phyloP scores from a whole-genome alignment of 2,329 filamentous ascomycete genomes.

The Penicillium sp. region DNA sequence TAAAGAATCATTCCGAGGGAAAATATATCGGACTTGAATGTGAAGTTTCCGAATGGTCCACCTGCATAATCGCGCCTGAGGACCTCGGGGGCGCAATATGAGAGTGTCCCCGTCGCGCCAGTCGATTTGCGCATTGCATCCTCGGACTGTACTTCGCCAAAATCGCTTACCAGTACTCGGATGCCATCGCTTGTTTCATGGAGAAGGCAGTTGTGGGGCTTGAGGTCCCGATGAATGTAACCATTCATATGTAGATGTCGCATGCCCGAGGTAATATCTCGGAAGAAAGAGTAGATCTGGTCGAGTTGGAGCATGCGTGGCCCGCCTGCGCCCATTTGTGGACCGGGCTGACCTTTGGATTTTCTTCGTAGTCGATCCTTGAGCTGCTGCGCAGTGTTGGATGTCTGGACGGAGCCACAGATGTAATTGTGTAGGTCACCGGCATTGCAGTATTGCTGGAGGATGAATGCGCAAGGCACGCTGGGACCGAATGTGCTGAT shows the following conservation, averaged over 20 bases:
- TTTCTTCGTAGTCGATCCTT: constrained; percentile 80
- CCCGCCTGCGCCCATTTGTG: constrained; percentile 49
- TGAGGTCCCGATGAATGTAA: constrained; percentile 93
- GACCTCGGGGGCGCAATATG: constrained; percentile 95
- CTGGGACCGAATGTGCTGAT: constrained; percentile 82
- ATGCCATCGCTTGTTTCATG: constrained; percentile 68
- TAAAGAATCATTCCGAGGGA: constrained; percentile 97
- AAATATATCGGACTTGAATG: constrained; percentile 96
- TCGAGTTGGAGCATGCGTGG: constrained; percentile 66
- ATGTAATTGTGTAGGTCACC: constrained; percentile 88
- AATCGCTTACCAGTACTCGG: constrained; percentile 88
- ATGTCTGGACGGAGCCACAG: constrained; percentile 59
- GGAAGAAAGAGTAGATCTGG: constrained; percentile 94
- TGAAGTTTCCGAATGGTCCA: constrained; percentile 85
- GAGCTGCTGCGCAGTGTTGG: constrained; percentile 70
- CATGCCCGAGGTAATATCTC: constrained; percentile 86
- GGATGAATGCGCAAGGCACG: constrained; percentile 90
- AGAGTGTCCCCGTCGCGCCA: constrained; percentile 91
- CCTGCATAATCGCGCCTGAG: constrained; percentile 58
- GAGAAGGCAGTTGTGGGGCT: constrained; percentile 90
- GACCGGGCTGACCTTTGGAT: constrained; percentile 70
- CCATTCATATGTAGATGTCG: constrained; percentile 84
- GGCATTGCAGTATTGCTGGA: constrained; percentile 95
- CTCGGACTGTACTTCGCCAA: constrained; percentile 89
- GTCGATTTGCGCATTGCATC: constrained; percentile 79